Evolutionary conservation across 371 early-diverging fungal genomes (phyloP).

Genomic region (Mortierella sp.): DNA sequence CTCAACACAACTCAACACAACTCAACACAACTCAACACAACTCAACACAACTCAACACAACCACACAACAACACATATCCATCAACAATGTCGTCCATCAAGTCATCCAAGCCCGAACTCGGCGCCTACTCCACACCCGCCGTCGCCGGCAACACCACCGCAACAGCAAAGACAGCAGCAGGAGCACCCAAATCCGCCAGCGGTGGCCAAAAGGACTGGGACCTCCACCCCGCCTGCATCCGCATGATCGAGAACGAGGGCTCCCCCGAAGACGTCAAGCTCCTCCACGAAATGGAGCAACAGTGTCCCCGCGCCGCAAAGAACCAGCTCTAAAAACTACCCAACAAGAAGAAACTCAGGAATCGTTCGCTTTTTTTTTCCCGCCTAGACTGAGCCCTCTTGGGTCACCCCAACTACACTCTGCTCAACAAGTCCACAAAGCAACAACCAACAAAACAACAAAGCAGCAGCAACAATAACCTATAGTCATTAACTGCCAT

Average conservation of each 20-base stretch:
- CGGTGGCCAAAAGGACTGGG: slow-evolving; percentile 24
- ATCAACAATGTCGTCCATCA: slow-evolving; percentile 2
- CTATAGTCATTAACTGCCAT: too few relatives aligned
- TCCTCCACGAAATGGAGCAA: slow-evolving; percentile 18
- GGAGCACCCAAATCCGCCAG: neutral
- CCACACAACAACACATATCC: neutral
- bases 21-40: too few relatives aligned
- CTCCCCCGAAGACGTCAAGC: slow-evolving; percentile 15
- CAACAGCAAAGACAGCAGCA: neutral
- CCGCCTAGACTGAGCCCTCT: neutral
- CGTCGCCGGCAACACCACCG: neutral
- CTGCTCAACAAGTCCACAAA: neutral
- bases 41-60: neutral
- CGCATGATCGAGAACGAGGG: slow-evolving; percentile 24
- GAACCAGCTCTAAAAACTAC: neutral
- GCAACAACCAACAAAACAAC: neutral
- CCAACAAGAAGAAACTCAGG: too few relatives aligned
- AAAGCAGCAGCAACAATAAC: neutral
- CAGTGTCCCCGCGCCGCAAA: slow-evolving; percentile 11
- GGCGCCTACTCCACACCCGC: slow-evolving; percentile 9
- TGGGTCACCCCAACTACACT: neutral
- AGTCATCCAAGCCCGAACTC: slow-evolving; percentile 16
- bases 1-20: neutral
- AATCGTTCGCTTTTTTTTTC: neutral
- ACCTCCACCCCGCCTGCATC: slow-evolving; percentile 19